Conservation (phyloP, 2,329 filamentous ascomycete genomes). For the Calonectria fujianensis region DNA sequence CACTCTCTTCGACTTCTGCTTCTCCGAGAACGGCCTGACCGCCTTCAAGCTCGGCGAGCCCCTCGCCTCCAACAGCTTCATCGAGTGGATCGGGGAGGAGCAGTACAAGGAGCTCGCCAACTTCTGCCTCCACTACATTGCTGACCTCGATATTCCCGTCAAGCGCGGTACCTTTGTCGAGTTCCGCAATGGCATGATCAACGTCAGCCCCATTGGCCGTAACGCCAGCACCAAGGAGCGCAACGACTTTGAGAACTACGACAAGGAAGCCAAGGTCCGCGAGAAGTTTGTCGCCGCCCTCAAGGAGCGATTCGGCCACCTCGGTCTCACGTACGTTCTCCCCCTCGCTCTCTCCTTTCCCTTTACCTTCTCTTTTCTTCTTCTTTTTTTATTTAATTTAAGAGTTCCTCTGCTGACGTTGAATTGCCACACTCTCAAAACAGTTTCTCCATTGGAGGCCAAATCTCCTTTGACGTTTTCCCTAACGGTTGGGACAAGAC, state of each 20-base stretch:
- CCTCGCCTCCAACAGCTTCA: constrained; percentile 89
- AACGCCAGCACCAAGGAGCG: constrained; percentile 90
- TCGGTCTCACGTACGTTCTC: constrained; percentile 85
- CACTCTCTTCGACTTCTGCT: constrained; percentile 96
- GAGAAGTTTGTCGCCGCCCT: constrained; percentile 84
- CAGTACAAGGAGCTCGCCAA: constrained; percentile 86
- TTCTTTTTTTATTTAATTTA: background rate
- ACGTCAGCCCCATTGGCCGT: constrained; percentile 87
- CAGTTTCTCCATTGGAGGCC: constrained; percentile 94
- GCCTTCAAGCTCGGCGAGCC: constrained; percentile 88
- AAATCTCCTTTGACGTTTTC: constrained; percentile 99
- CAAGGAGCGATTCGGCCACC: constrained; percentile 86
- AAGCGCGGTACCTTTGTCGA: constrained; percentile 91
- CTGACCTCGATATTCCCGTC: constrained; percentile 87
- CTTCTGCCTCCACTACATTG: constrained; percentile 88
- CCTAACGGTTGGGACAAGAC: constrained; percentile 99
- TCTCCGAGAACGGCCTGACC: constrained; percentile 96
- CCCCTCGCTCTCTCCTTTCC: background rate
- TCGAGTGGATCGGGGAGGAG: constrained; percentile 90
- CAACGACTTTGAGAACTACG: constrained; percentile 87
- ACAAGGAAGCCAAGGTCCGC: constrained; percentile 85
- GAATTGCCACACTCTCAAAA: background rate
- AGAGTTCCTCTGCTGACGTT: constrained; percentile 31
- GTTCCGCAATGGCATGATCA: constrained; percentile 95
- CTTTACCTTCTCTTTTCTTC: background rate